phyloP scores from a whole-genome alignment of 805 yeast species.

The Monosporozyma aquatica region DNA sequence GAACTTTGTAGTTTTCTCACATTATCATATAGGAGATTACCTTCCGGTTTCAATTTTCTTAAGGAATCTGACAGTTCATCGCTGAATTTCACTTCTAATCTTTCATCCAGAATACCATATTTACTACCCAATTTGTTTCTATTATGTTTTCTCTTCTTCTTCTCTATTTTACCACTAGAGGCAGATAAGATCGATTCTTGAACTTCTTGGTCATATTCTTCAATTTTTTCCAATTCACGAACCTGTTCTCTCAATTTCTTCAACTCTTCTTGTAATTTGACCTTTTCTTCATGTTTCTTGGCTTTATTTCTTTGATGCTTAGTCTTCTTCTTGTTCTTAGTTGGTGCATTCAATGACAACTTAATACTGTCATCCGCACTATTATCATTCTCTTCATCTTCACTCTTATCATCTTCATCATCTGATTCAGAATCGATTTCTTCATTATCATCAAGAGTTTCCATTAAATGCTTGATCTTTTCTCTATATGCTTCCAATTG shows the following conservation, averaged over 20 bases:
- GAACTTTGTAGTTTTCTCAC: slow-evolving; percentile 72
- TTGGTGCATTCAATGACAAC: slow-evolving; percentile 67
- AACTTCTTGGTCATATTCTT: slow-evolving; percentile 29
- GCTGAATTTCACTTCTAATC: slow-evolving; percentile 69
- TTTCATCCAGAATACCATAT: slow-evolving; percentile 38
- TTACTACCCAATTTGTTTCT: slow-evolving; percentile 38
- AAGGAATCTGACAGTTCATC: slow-evolving; percentile 83
- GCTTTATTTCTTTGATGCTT: slow-evolving; percentile 66
- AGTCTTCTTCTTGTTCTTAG: slow-evolving; percentile 62
- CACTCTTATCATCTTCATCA: slow-evolving; percentile 32
- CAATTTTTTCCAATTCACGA: slow-evolving; percentile 45
- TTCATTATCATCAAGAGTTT: slow-evolving; percentile 50
- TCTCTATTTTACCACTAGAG: slow-evolving; percentile 16
- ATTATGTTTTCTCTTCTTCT: slow-evolving; percentile 27
- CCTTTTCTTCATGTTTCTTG: slow-evolving; percentile 50
- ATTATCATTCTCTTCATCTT: slow-evolving; percentile 27
- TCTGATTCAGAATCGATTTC: slow-evolving; percentile 34
- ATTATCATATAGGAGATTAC: slow-evolving; percentile 73
- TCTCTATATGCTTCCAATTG: slow-evolving; percentile 54
- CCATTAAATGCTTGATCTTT: slow-evolving; percentile 57
- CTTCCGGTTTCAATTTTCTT: slow-evolving; percentile 82
- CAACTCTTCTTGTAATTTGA: slow-evolving; percentile 45
- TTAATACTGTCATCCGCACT: slow-evolving; percentile 29
- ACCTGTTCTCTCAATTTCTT: slow-evolving; percentile 54
- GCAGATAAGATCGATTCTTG: slow-evolving; percentile 7